A percentile compares a stretch with the other conserved stretches of the same genome.
These are phyloP conservation scores for Ganoderma leucocontextum DNA, from an alignment of 1,284 basidiomycete species.

Conservation along the genomic window DNA sequence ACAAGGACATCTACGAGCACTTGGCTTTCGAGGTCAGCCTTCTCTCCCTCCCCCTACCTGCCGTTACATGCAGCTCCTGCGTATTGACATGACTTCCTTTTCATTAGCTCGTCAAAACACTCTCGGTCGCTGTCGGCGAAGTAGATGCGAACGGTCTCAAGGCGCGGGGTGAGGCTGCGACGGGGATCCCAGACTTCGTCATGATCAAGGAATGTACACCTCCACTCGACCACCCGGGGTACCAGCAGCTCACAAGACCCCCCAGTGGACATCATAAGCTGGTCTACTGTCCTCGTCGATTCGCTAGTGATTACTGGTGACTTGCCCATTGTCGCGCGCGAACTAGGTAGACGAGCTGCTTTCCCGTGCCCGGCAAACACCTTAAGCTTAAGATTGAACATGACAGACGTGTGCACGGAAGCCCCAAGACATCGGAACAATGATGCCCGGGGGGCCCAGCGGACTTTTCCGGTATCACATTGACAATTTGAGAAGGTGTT, in stretches of 20 bases:
- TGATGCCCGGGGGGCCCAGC: too few relatives aligned
- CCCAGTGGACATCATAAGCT: neutral
- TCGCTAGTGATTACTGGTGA: neutral
- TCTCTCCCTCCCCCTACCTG: too few relatives aligned
- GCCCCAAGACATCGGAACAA: too few relatives aligned
- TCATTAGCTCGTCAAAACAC: neutral
- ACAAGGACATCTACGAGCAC: conserved; percentile 1
- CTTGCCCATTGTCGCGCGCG: neutral
- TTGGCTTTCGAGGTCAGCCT: neutral
- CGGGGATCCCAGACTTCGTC: neutral
- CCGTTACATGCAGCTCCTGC: too few relatives aligned
- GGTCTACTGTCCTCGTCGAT: neutral
- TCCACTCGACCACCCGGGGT: too few relatives aligned
- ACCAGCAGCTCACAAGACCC: neutral
- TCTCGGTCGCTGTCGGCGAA: neutral
- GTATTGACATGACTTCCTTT: neutral
- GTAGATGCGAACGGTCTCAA: neutral
- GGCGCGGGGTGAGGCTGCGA: neutral
- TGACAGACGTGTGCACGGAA: too few relatives aligned
- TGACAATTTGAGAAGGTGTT: too few relatives aligned
- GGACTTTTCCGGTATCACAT: too few relatives aligned
- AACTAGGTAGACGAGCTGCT: too few relatives aligned
- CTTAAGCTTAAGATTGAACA: too few relatives aligned
- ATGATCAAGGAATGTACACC: conserved; percentile 3
- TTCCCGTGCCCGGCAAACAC: too few relatives aligned